Evolutionary conservation across 2,329 filamentous ascomycete species (phyloP).

Genomic region (Botrytis galanthina): DNA sequence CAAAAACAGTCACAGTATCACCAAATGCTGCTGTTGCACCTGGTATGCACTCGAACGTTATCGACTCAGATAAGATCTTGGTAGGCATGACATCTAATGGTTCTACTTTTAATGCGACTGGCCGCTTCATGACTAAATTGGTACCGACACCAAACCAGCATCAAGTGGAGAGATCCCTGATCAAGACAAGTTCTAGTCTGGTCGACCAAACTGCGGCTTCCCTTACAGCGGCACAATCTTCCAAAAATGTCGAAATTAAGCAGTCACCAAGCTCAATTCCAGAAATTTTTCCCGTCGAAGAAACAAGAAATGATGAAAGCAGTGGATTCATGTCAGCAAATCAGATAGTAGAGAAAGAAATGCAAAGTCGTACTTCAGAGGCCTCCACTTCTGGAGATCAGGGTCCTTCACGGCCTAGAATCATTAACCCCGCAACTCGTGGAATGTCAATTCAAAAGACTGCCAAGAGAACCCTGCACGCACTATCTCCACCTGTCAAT

Average conservation of each 20-base stretch:
- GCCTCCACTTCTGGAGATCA: not conserved
- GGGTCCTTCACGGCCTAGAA: constrained; percentile 24
- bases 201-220: not conserved
- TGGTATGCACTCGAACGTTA: not conserved
- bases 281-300: not conserved
- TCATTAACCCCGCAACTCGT: constrained; percentile 35
- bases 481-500: constrained; percentile 20
- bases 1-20: not conserved
- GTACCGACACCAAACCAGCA: not conserved
- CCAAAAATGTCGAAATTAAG: constrained; percentile 19
- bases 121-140: constrained; percentile 14
- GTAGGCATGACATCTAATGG: not conserved
- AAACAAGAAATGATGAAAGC: not conserved
- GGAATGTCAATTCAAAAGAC: constrained; percentile 31
- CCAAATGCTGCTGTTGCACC: not conserved
- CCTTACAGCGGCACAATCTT: constrained; percentile 10
- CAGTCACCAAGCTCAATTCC: constrained; percentile 15
- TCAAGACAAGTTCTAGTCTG: not conserved
- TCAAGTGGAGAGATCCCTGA: not conserved
- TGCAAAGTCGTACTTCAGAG: not conserved
- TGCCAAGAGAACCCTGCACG: constrained; percentile 29
- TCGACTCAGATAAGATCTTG: not conserved
- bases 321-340: constrained; percentile 19
- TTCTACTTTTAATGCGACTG: constrained; percentile 1
- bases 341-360: constrained; percentile 11